Base-by-base conservation (phyloP, 768 basidiomycete species). In the Psilocybe cyanescens region DNA sequence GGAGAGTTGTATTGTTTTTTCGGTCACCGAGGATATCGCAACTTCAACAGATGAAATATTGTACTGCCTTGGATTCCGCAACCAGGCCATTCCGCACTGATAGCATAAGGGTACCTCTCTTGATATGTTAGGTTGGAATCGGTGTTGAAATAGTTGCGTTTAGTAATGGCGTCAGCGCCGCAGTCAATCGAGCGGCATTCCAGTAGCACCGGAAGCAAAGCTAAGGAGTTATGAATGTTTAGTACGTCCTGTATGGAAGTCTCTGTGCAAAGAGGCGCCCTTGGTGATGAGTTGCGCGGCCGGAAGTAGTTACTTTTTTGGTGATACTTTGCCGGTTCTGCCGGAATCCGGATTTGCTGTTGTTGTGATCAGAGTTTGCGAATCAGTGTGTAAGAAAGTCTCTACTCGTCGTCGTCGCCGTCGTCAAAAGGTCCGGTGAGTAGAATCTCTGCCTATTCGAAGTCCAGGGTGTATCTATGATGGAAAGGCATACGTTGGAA, bases 391-490 rank as follows among this genome's bases (percentile, higher is more conserved):
- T 71, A 73, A 75, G 73, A 73, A 74, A 71, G 69, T 67, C 72
- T 72, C 66, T 71, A 69, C 71, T 69, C 72, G 71, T 69, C 72
- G 72, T 69, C 78, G 75, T 80, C 75, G 79, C 79, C 83, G 75
- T 83, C 79, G 84, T 81, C 84, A 80, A 83, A 82, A 82, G 79
- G 83, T 80, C 79, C 81, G 85, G 88, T 89, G 85, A 89, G 87
- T 88, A 69, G 61, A 67, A 71, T 65, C 76, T 75, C 69, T 71
- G 66, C 64, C 66, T 63, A 72, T 69, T 74, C 65, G 67, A 63
- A 60, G 63, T 58, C 64, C 63, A 64, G 67, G 63, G 63, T 63
- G 65, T 57, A 60, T 65, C 51, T 68, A 69, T 60, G 60, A 67
- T 65, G 65, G 54, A 63, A 65, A 66, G 65, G 61, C 56, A 74